A percentile compares a stretch with the other conserved stretches of the same genome.
Conservation (phyloP, 768 basidiomycete genomes). For the Jaapia argillacea region DNA sequence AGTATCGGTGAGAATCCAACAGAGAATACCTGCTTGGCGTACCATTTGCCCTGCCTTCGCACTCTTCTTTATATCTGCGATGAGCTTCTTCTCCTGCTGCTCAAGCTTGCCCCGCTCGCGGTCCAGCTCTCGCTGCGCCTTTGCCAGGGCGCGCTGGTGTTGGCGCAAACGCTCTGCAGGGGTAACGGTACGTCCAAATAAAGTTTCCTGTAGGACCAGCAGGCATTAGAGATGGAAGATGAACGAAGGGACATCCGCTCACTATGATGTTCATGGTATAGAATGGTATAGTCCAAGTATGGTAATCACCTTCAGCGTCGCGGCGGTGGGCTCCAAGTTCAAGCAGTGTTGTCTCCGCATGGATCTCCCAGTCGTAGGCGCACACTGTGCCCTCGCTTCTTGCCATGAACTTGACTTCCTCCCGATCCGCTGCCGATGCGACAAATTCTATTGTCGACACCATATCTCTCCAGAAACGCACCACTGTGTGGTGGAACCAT, state of each 20-base stretch:
- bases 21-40: slow-evolving; percentile 10
- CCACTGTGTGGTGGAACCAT: slow-evolving; percentile 28
- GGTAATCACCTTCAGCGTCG: neutral
- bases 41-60: slow-evolving; percentile 96
- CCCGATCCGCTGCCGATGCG: slow-evolving; percentile 63
- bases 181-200: slow-evolving; percentile 90
- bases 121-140: slow-evolving; percentile 97
- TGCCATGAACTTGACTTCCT: slow-evolving; percentile 68
- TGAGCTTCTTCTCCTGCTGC: slow-evolving; percentile 93
- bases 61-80: slow-evolving; percentile 91
- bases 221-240: neutral
- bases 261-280: slow-evolving; percentile 72
- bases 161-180: slow-evolving; percentile 95
- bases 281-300: neutral
- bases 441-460: slow-evolving; percentile 46
- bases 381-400: slow-evolving; percentile 47
- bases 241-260: slow-evolving; percentile 17
- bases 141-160: slow-evolving; percentile 91
- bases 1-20: slow-evolving; percentile 8
- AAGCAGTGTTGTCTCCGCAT: too few species aligned
- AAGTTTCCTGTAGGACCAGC: slow-evolving; percentile 60
- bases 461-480: slow-evolving; percentile 58
- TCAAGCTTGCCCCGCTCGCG: slow-evolving; percentile 92
- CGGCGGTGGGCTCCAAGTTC: too few species aligned
- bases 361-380: slow-evolving; percentile 46